Base-by-base conservation (phyloP, 1,139 yeast species). In the Nakaseomyces delphensis region DNA sequence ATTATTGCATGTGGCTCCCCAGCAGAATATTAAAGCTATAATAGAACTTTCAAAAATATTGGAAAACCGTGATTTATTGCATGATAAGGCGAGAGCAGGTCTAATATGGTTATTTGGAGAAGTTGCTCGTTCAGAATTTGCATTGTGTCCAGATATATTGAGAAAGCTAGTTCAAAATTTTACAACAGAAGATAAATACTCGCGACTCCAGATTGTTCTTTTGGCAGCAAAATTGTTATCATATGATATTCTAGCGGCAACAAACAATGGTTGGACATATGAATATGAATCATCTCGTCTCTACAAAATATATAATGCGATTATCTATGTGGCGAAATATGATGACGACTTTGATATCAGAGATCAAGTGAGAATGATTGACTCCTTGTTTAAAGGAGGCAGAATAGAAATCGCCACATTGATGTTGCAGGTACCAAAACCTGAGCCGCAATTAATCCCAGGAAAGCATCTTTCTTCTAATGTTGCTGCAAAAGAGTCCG, bases 81-180 rank as follows among this genome's bases (percentile, higher is more conserved):
- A 64, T 48, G 55, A 60, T 53, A 48, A 70, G 14, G 95, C 97
- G 0, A 76, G 79, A 50, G 87, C 95, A 1, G 83, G 93, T 44
- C 79, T 87, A 16, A 72, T 91, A 14, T 93, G 97, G 97, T 71
- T 89, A 10, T 75, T 91, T 37, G 96, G 97, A 2, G 97, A 91
- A 56, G 81, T 83, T 55, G 62, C 73, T 1, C 61, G 62, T 1
- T 53, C 67, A 9, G 69, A 70, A 11, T 69, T 72, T n/a, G 62
- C 63, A 19, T 70, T 83, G 38, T 86, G 86, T 0, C 93, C 94
- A 0, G 96, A 91, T 59, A 76, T 86, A 1, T 66, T 87, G 44
- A 70, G 96, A 42, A 63, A 65, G 7, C 63, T 83, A 35, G 63
- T 81, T n/a, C 70, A 70, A 35, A 62, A 59, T 3, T 84, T 83